Conservation (phyloP, 345 rosid genomes). For the Eucalyptus globulus region DNA sequence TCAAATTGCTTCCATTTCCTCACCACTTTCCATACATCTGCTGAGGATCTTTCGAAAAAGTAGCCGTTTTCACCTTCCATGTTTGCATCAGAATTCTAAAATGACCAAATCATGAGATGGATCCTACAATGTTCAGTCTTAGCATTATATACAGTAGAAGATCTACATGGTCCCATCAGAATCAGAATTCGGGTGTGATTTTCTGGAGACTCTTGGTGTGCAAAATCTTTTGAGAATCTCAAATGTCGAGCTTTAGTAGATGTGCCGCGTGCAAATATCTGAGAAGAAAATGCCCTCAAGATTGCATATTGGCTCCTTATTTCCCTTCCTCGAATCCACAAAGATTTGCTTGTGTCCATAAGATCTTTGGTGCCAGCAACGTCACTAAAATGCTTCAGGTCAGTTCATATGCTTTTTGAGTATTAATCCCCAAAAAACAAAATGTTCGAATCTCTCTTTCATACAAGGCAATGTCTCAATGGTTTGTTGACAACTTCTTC, state of each 20-base stretch:
- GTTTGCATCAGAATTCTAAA: background rate
- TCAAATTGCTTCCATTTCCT: background rate
- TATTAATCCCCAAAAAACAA: background rate
- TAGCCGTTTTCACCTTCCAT: background rate
- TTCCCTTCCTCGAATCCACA: conserved; percentile 9
- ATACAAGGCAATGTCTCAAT: background rate
- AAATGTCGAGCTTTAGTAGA: background rate
- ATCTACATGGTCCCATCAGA: background rate
- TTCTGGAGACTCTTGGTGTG: background rate
- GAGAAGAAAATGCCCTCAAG: conserved; percentile 8
- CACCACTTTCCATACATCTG: background rate
- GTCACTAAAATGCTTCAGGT: conserved; percentile 14
- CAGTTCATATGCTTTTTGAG: background rate
- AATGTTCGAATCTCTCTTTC: background rate
- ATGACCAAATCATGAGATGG: background rate
- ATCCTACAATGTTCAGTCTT: background rate
- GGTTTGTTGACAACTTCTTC: background rate
- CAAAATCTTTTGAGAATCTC: background rate
- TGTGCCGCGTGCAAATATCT: conserved; percentile 16
- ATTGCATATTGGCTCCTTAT: conserved; percentile 14
- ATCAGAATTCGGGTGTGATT: background rate
- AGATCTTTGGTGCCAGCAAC: conserved; percentile 15
- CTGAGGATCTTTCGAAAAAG: background rate
- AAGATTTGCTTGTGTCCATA: conserved; percentile 7
- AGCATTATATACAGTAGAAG: background rate